Percentiles rank a stretch among this genome's conserved stretches.
Evolutionary conservation across 768 basidiomycete species (phyloP).

Genomic region (Mrakia gelida): DNA sequence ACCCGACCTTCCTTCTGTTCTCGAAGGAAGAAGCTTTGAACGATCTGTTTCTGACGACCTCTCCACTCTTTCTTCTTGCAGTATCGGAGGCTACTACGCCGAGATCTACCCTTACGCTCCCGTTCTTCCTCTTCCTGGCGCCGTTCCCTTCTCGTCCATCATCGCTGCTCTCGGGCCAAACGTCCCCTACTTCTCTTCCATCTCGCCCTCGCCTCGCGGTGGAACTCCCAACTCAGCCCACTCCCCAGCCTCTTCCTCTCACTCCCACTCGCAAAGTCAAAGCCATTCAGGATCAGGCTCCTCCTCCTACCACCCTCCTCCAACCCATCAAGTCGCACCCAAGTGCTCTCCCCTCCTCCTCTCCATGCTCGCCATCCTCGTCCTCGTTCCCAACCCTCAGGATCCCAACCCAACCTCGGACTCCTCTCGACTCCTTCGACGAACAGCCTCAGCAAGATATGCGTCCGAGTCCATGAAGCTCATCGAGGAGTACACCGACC

Average conservation of each 20-base stretch:
- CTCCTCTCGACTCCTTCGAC: not conserved
- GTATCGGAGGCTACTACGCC: conserved; percentile 11
- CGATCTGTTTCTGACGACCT: not conserved
- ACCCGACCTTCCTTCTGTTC: too few relatives aligned
- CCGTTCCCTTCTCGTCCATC: conserved; percentile 7
- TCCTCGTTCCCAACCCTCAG: conserved; percentile 7
- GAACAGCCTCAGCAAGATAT: conserved; percentile 7
- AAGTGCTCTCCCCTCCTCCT: conserved; percentile 15
- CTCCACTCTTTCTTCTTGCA: not conserved
- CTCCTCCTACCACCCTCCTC: not conserved
- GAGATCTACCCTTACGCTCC: conserved; percentile 25
- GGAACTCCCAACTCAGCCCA: not conserved
- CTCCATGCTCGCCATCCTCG: conserved; percentile 26
- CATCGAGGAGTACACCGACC: conserved; percentile 16
- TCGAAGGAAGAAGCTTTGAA: too few relatives aligned
- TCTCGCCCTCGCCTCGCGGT: not conserved
- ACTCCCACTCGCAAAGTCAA: not conserved
- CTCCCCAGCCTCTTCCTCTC: not conserved
- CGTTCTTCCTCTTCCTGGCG: conserved; percentile 15
- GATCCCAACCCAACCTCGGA: conserved; percentile 18
- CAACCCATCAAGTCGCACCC: not conserved
- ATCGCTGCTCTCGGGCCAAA: not conserved
- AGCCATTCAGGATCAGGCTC: not conserved
- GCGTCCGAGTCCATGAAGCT: not conserved
- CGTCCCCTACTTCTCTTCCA: not conserved